Conservation (phyloP, 768 basidiomycete species). For the Hericium rajendrae region DNA sequence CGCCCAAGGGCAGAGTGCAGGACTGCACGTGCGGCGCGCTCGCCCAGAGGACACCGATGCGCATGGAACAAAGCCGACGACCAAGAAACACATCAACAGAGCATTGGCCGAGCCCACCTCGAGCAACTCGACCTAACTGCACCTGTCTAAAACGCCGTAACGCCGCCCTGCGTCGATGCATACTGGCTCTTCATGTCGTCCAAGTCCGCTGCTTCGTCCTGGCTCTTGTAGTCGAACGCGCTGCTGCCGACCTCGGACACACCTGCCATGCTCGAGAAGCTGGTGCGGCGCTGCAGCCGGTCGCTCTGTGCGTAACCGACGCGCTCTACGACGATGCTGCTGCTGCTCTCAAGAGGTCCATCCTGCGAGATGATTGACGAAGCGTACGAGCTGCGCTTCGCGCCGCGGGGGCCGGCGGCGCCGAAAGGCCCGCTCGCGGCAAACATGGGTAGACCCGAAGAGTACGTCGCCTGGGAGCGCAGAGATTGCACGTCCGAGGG, state of each 20-base stretch:
- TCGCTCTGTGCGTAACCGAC: conserved; percentile 91
- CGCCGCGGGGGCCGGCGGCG: conserved; percentile 45
- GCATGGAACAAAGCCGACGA: not conserved
- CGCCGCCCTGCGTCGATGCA: conserved; percentile 72
- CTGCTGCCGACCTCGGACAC: conserved; percentile 65
- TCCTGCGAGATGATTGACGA: conserved; percentile 93
- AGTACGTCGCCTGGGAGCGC: conserved; percentile 93
- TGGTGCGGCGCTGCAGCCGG: conserved; percentile 66
- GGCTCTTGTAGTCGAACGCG: conserved; percentile 79
- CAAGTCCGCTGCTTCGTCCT: conserved; percentile 68
- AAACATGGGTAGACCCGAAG: conserved; percentile 86
- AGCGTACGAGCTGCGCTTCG: conserved; percentile 76
- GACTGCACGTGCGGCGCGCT: not conserved
- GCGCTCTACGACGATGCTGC: conserved; percentile 35
- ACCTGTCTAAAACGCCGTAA: conserved; percentile 65
- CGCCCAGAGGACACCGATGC: not conserved
- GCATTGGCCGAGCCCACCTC: not conserved
- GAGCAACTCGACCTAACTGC: not conserved
- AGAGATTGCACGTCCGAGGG: conserved; percentile 94
- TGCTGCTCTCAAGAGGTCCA: conserved; percentile 44
- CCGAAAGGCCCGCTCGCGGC: conserved; percentile 60
- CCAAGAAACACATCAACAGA: not conserved
- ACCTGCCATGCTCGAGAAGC: conserved; percentile 69
- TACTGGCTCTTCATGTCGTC: conserved; percentile 90
- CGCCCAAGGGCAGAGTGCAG: no score